Base-by-base conservation (phyloP, 192 early-diverging fungal species). In the Diversispora epigaea region DNA sequence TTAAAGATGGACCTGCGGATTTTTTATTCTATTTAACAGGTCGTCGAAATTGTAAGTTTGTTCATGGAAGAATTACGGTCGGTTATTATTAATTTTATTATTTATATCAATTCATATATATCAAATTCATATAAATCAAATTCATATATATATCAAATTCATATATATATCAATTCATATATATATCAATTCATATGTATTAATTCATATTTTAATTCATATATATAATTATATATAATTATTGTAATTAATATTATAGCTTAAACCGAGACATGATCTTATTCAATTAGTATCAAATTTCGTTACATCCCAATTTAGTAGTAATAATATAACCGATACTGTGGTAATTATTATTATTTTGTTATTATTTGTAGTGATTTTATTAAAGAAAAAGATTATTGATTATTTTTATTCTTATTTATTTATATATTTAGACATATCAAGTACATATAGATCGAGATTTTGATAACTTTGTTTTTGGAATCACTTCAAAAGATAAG, bases 21-120 rank as follows among this genome's bases (percentile, higher is more conserved):
- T 64, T 41, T 64, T 6, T 64, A 41, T 64, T 64, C 17, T 64
- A 64, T 40, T 40, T 43, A 10, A 64, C 39, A 0, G 61, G 62
- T 64, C 62, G 62, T 17, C 39, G 62, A 44, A 64, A 64, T 64
- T 64, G 62, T 64, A 15, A 64, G 1, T 64, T 2, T 19, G 39
- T 64, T 64, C 62, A 64, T 64, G 62, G 62, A 44, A 64, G 62
- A 64, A 64, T 64, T n/a, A 64, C 62, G 62, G 62, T 64, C 43
- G 25, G 40, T 17, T 40, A 17, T 44, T 41, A 15, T 32, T 9
- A 44, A n/a, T 40, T 43, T 64, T 1, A 41, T 64, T 3, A 22
- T 22, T 1, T 22, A 22, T 21, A 22, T 22, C 21, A 22, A 9
- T 58, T 58, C 25, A 58, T 0, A 25, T 9, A 11, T 0, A 25